A percentile compares a stretch with the other conserved stretches of the same genome.
Evolutionary conservation across 2,329 filamentous ascomycete species (phyloP).

Genomic region (Juglanconis sp.): DNA sequence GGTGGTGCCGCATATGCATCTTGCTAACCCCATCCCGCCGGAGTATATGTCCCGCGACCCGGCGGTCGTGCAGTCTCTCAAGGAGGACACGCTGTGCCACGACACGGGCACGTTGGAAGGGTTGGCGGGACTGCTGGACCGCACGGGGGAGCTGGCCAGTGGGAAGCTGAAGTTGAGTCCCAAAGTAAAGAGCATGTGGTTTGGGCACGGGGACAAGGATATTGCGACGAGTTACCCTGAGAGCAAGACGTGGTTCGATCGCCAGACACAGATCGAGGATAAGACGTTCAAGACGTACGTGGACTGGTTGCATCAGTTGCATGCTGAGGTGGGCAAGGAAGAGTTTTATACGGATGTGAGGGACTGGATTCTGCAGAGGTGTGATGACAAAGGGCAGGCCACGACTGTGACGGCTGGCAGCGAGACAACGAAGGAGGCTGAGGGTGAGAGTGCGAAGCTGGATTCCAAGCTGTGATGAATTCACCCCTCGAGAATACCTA

Average conservation of each 20-base stretch:
- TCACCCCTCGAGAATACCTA: too few relatives aligned
- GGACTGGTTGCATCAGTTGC: conserved; percentile 75
- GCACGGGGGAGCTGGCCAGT: conserved; percentile 57
- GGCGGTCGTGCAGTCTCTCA: conserved; percentile 56
- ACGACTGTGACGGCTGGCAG: conserved; percentile 17
- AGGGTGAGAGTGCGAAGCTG: conserved; percentile 1
- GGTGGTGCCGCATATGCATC: conserved; percentile 64
- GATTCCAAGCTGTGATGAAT: conserved; percentile 32
- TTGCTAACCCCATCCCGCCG: conserved; percentile 62
- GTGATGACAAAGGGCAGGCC: conserved; percentile 23
- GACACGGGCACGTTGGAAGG: conserved; percentile 84
- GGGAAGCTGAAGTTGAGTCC: conserved; percentile 52
- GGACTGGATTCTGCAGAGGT: conserved; percentile 61
- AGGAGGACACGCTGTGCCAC: conserved; percentile 70
- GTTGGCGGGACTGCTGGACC: conserved; percentile 72
- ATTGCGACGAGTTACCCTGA: conserved; percentile 63
- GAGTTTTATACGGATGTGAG: conserved; percentile 58
- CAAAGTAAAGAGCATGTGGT: conserved; percentile 62
- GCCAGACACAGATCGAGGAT: conserved; percentile 57
- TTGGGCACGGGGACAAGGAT: conserved; percentile 77
- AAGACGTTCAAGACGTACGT: conserved; percentile 71
- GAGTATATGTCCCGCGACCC: conserved; percentile 66
- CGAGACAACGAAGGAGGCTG: neutral
- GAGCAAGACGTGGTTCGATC: conserved; percentile 61
- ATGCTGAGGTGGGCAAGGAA: conserved; percentile 55